phyloP scores from a whole-genome alignment of 2,329 filamentous ascomycete genomes.

The Ceratocystis colombiana region DNA sequence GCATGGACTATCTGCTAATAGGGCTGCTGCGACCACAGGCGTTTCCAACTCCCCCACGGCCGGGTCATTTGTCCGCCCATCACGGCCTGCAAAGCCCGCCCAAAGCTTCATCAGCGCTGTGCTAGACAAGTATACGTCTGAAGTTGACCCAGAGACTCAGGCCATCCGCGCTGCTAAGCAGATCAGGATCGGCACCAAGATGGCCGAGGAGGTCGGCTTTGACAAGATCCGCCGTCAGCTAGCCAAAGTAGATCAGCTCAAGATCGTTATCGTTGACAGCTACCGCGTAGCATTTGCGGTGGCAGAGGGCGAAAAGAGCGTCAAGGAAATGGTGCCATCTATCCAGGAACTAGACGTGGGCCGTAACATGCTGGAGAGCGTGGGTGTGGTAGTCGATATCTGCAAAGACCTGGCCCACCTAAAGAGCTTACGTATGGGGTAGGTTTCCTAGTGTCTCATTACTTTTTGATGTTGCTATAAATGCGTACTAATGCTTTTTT shows the following conservation, averaged over 20 bases:
- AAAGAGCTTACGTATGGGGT: constrained; percentile 40
- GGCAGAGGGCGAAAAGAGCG: constrained; percentile 32
- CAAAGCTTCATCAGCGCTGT: constrained; percentile 71
- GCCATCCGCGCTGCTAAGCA: constrained; percentile 32
- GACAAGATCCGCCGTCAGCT: constrained; percentile 80
- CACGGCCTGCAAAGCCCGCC: constrained; percentile 55
- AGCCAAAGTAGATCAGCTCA: constrained; percentile 66
- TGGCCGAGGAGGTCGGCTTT: constrained; percentile 88
- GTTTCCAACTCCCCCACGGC: constrained; percentile 57
- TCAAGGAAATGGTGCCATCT: constrained; percentile 48
- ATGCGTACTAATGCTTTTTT: constrained; percentile 5
- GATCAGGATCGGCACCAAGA: constrained; percentile 65
- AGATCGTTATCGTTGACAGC: constrained; percentile 72
- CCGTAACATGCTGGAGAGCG: constrained; percentile 64
- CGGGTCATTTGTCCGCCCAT: constrained; percentile 79
- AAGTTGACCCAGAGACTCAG: constrained; percentile 31
- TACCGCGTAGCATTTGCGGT: constrained; percentile 46
- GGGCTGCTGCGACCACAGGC: constrained; percentile 33
- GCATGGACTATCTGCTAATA: background rate
- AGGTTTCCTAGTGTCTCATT: background rate
- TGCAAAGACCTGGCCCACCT: constrained; percentile 60
- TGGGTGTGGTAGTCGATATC: constrained; percentile 58
- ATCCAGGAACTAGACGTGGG: constrained; percentile 76
- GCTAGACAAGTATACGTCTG: constrained; percentile 70
- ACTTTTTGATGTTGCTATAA: too few relatives aligned